Evolutionary conservation across 495 filamentous ascomycete genomes (phyloP).

Genomic region (Xylaria cubensis): DNA sequence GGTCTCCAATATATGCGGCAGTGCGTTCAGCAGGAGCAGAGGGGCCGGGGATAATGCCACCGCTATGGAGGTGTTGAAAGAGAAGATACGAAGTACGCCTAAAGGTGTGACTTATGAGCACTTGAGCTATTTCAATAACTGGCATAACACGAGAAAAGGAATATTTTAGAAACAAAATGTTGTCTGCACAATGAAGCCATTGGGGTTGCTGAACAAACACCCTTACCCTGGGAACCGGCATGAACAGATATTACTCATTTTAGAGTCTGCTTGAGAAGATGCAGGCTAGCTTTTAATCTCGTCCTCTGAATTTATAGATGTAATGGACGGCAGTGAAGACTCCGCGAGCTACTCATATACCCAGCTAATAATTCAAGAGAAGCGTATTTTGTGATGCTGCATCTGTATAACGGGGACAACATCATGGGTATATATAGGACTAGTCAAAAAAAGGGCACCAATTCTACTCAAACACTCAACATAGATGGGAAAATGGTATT

Average conservation of each 20-base stretch:
- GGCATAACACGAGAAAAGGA: constrained; percentile 48
- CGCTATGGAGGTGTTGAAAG: constrained; percentile 66
- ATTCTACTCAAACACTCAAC: too few relatives aligned
- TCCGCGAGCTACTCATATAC: too few relatives aligned
- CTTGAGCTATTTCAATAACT: constrained; percentile 69
- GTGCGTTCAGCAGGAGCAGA: constrained; percentile 49
- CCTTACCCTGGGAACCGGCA: background rate
- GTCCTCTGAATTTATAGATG: too few relatives aligned
- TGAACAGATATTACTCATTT: background rate
- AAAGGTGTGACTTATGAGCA: constrained; percentile 73
- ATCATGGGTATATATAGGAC: background rate
- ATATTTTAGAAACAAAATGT: constrained; percentile 17
- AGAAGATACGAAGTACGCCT: constrained; percentile 66
- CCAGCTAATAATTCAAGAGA: background rate
- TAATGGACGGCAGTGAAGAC: too few relatives aligned
- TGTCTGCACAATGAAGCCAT: background rate
- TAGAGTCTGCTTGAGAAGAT: background rate
- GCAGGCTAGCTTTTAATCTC: too few relatives aligned
- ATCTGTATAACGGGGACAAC: background rate
- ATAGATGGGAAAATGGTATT: too few relatives aligned
- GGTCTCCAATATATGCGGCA: constrained; percentile 77
- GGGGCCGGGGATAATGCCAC: constrained; percentile 42
- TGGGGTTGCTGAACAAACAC: background rate
- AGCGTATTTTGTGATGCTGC: background rate
- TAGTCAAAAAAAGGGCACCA: background rate